Base-by-base conservation (phyloP, 106 monocot species). In the Dactylorhiza incarnata region DNA sequence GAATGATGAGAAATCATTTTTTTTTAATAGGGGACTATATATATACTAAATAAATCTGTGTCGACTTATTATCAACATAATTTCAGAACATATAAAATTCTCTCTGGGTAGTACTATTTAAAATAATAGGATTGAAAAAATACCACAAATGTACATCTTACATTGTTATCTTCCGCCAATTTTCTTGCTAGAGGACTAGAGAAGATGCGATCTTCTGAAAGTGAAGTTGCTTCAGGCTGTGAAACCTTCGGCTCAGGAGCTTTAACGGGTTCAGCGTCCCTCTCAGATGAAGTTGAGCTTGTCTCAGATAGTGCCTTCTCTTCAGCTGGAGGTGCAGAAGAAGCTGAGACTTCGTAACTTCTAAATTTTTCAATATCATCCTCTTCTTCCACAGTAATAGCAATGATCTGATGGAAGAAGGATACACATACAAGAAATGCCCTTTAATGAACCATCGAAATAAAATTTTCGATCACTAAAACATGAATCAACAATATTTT, bases 141-240 rank as follows among this genome's bases (percentile, higher is more conserved):
- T 19, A 51, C 4, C 46, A 61, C 24, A 83, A 47, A 24, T 73
- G 44, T 65, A 71, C 51, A 15, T 14, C 83, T 73, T 84, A 94
- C 97, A 72, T 94, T 91, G 78, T 91, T 86, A 63, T 99, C 97
- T 81, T 91, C 97, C 16, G 97, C 97, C 59, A 99, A 82, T 79
- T 94, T 91, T 86, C 86, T 91, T 25, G 97, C 97, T 68, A 87
- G 79, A 83, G 97, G 97, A 76, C 94, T 94, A 23, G 88, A 71
- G 75, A 94, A 94, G 54, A 94, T 88, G 66, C 91, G 89, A 80
- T 91, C 94, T 23, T 79, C 86, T 68, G 71, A 51, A 65, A 37
- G 71, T 45, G 81, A 53, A 76, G 74, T 50, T 70, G 80, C 89
- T 79, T 83, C 81, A 70, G 72, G 23, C 29, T 81, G 88, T 48